phyloP scores from a whole-genome alignment of 768 basidiomycete genomes.

The Ephemerocybe angulata region DNA sequence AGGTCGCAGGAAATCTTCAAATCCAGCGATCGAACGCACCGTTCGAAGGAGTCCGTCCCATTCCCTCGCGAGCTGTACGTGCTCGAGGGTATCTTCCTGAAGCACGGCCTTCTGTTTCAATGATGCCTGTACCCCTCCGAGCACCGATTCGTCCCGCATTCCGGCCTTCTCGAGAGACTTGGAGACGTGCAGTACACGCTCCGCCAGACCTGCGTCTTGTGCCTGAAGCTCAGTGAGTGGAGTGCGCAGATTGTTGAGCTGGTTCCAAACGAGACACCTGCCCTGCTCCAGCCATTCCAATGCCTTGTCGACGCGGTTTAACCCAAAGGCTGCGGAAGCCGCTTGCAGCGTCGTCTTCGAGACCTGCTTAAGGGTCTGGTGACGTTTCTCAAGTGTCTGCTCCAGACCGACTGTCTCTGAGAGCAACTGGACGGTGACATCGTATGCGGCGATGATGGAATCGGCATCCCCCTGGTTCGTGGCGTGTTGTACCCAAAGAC shows the following conservation, averaged over 20 bases:
- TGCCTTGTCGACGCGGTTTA: constrained; percentile 17
- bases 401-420: constrained; percentile 6
- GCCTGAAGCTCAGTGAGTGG: constrained; percentile 13
- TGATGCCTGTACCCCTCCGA: not conserved
- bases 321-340: constrained; percentile 22
- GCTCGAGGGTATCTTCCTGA: constrained; percentile 13
- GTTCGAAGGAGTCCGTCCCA: constrained; percentile 14
- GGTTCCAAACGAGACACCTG: constrained; percentile 16
- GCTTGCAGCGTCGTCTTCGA: constrained; percentile 10
- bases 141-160: not conserved
- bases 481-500: not conserved
- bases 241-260: constrained; percentile 11
- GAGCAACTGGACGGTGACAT: not conserved
- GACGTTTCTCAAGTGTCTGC: constrained; percentile 4
- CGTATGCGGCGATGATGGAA: not conserved
- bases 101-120: constrained; percentile 8
- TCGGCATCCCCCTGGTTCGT: not conserved
- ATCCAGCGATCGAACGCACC: constrained; percentile 12
- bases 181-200: constrained; percentile 11
- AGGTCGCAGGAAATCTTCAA: constrained; percentile 20
- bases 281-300: constrained; percentile 33
- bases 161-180: constrained; percentile 10
- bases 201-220: constrained; percentile 11
- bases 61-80: constrained; percentile 15
- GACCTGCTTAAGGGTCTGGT: not conserved